phyloP scores from a whole-genome alignment of 352 stramenopile genomes.

The Phytophthora multivora region DNA sequence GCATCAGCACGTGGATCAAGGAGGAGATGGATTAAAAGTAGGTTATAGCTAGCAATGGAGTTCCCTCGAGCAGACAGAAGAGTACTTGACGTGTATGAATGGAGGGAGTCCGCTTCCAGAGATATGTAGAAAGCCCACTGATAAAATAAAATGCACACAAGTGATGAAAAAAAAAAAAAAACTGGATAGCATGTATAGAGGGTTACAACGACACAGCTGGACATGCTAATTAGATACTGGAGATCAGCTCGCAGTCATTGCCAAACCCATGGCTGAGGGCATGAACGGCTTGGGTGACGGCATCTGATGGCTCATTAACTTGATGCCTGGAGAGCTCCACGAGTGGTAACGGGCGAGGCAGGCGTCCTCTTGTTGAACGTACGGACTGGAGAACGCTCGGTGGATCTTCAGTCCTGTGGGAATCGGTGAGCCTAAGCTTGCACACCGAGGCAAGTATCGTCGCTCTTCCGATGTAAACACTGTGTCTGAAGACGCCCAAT shows the following conservation, averaged over 20 bases:
- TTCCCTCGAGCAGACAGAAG: slow-evolving; percentile 16
- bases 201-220: slow-evolving; percentile 17
- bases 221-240: slow-evolving; percentile 24
- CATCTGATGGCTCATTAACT: slow-evolving; percentile 11
- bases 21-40: slow-evolving; percentile 77
- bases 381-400: slow-evolving; percentile 17
- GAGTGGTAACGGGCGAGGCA: slow-evolving; percentile 10
- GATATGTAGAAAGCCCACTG: slow-evolving; percentile 31
- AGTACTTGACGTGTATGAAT: slow-evolving; percentile 34
- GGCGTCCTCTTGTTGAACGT: slow-evolving; percentile 14
- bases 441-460: slow-evolving; percentile 17
- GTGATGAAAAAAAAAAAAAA: slow-evolving; percentile 20
- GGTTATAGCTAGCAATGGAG: slow-evolving; percentile 9
- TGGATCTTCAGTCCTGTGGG: slow-evolving; percentile 29
- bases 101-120: slow-evolving; percentile 22
- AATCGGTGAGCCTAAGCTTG: slow-evolving; percentile 19
- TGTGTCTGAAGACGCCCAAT: slow-evolving; percentile 40
- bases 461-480: slow-evolving; percentile 25
- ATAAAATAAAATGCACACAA: slow-evolving; percentile 24
- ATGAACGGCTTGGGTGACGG: slow-evolving; percentile 20
- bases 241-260: slow-evolving; percentile 23
- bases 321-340: slow-evolving; percentile 18
- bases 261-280: slow-evolving; percentile 12
- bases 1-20: slow-evolving; percentile 91
- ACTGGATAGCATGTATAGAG: slow-evolving; percentile 23